Evolutionary conservation across 768 basidiomycete species (phyloP).

Genomic region (Wakefieldia striispora): DNA sequence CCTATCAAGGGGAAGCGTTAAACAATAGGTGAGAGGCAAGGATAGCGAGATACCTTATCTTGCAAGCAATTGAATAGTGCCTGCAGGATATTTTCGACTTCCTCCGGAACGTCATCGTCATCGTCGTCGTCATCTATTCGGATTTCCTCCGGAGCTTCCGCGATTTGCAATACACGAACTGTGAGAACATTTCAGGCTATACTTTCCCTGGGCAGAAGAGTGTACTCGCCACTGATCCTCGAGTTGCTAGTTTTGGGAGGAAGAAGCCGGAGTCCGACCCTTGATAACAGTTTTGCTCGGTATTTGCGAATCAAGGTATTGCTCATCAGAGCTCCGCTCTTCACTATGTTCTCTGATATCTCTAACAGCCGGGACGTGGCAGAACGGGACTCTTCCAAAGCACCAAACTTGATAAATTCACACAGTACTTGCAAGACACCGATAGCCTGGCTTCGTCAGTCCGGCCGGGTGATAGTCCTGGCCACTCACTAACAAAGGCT

Average conservation of each 20-base stretch:
- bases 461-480: neutral
- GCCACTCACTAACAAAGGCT: conserved; percentile 50
- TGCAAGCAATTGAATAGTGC: conserved; percentile 70
- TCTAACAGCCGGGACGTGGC: conserved; percentile 44
- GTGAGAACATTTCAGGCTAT: conserved; percentile 13
- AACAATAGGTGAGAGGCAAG: neutral
- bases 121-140: conserved; percentile 29
- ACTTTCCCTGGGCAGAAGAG: conserved; percentile 24
- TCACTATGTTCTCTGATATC: conserved; percentile 43
- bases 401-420: conserved; percentile 64
- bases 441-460: conserved; percentile 47
- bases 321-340: conserved; percentile 37
- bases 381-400: conserved; percentile 49
- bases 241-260: conserved; percentile 41
- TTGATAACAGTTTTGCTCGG: conserved; percentile 63
- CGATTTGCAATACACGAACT: conserved; percentile 27
- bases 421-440: conserved; percentile 69
- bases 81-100: conserved; percentile 72
- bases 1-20: conserved; percentile 46
- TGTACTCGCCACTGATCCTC: conserved; percentile 42
- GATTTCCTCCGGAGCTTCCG: conserved; percentile 6
- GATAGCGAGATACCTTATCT: conserved; percentile 63
- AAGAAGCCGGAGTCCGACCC: conserved; percentile 60
- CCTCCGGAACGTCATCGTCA: conserved; percentile 70
- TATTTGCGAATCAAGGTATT: conserved; percentile 73